These are phyloP conservation scores for Allium cepa DNA, from an alignment of 106 monocot genomes.

Conservation along the genomic window DNA sequence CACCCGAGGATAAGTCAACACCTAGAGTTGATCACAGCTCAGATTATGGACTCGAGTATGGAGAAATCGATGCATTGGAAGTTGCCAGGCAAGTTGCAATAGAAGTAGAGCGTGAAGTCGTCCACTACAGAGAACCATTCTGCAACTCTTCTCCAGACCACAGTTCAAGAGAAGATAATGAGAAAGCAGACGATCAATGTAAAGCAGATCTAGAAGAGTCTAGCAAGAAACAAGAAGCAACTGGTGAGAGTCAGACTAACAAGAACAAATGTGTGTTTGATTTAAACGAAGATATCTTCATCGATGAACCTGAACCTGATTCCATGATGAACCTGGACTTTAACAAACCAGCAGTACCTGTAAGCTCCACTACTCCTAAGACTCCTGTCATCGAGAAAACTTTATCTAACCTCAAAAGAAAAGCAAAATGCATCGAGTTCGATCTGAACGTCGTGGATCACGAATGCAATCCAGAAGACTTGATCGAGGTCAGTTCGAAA, in stretches of 20 bases:
- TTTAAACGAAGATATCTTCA: conserved; percentile 47
- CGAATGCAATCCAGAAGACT: conserved; percentile 45
- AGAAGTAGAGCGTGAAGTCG: conserved; percentile 54
- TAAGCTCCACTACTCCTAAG: conserved; percentile 58
- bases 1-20: not conserved
- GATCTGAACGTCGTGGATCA: conserved; percentile 56
- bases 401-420: conserved; percentile 17
- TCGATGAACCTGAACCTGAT: conserved; percentile 33
- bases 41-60: conserved; percentile 25
- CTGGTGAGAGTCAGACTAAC: conserved; percentile 8
- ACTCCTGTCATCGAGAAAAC: conserved; percentile 41
- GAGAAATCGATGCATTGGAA: conserved; percentile 54
- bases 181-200: conserved; percentile 1
- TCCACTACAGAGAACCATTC: conserved; percentile 55
- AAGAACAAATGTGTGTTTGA: conserved; percentile 37
- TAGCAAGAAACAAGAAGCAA: conserved; percentile 7
- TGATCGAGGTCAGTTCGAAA: conserved; percentile 39
- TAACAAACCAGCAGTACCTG: conserved; percentile 76
- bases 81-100: conserved; percentile 66
- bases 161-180: conserved; percentile 19
- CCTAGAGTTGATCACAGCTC: conserved; percentile 8
- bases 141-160: conserved; percentile 47
- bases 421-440: conserved; percentile 25
- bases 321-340: conserved; percentile 57
- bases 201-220: conserved; percentile 3